Evolutionary conservation across 2,329 filamentous ascomycete genomes (phyloP), one percentile per base, ranked within the genome.

Genomic region (Colletotrichum gloeosporioides): DNA sequence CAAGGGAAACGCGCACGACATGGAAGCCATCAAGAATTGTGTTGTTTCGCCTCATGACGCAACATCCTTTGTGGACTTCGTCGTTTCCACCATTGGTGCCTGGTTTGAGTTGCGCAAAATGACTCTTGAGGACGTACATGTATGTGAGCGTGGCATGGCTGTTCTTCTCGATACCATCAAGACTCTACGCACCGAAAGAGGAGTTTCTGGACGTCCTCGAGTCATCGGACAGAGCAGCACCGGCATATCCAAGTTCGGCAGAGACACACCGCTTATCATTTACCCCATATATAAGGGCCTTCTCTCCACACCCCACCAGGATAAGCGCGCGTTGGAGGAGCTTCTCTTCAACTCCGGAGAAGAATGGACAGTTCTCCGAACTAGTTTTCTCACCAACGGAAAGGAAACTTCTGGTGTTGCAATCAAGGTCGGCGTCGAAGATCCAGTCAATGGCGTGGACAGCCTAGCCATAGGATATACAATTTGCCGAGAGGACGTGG

Each of bases 81-180:
- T 92, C 49, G 79, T 91, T 73, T 89, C 83, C 72, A 86, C 86
- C 73, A 86, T 92, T 78, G 90, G 90, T 73, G 78, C 79, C 74
- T 78, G 79, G 53, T 80, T 85, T 39, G 68, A 80, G 67, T 62
- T 85, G 63, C 76, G 78, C 55, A 85, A 81, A 44, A 78, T 87
- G 72, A 82, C 79, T 3, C 79, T 87, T 29, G 85, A 88, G 74
- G 88, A 91, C 78, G 86, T 88, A 0, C 78, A 85, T 15, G 85
- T 92, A 29, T 92, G 90, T 81, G 80, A 86, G 39, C 82, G 83
- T 27, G 87, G 86, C 72, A 88, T 88, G 77, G 68, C 71, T 4
- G 81, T 84, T 3, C 84, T 92, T 2, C 78, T 91, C 1, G 78
- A 80, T 0, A 86, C 87, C 3, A 77, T 90, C 9, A 59, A 77